Conservation (phyloP, 1,284 basidiomycete species). For the Moesziomyces aphidis region DNA sequence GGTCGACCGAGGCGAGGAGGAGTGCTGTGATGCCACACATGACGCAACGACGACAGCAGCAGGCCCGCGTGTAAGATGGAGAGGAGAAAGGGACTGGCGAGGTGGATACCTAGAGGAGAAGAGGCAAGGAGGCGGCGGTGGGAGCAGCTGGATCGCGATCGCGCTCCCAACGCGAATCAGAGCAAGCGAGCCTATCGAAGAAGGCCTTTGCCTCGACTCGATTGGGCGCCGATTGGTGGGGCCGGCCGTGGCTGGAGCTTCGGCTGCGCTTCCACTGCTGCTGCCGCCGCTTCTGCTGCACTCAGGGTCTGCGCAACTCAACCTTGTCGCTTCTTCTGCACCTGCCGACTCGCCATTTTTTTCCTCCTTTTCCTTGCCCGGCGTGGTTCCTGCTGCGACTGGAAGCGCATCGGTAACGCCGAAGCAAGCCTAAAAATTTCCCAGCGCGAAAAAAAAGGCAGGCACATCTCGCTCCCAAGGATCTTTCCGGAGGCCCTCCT, state of each 20-base stretch:
- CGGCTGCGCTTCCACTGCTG: not conserved
- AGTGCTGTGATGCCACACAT: conserved; percentile 68
- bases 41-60: not conserved
- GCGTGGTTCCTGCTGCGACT: too few relatives aligned
- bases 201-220: not conserved
- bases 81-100: conserved; percentile 18
- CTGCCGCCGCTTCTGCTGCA: too few relatives aligned
- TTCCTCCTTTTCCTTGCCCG: not conserved
- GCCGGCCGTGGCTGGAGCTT: not conserved
- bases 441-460: too few relatives aligned
- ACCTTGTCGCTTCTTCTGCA: too few relatives aligned
- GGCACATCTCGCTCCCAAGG: conserved; percentile 2
- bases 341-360: not conserved
- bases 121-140: conserved; percentile 14
- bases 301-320: too few relatives aligned
- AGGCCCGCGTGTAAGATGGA: conserved; percentile 1
- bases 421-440: too few relatives aligned
- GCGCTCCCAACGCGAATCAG: not conserved
- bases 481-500: conserved; percentile 7
- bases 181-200: not conserved
- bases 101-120: conserved; percentile 39
- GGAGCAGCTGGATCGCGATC: too few relatives aligned
- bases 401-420: too few relatives aligned
- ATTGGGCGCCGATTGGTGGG: not conserved
- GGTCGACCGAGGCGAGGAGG: conserved; percentile 56